These are phyloP conservation scores for Pseudozyma sp. DNA, from an alignment of 1,284 basidiomycete species.

Conservation along the genomic window DNA sequence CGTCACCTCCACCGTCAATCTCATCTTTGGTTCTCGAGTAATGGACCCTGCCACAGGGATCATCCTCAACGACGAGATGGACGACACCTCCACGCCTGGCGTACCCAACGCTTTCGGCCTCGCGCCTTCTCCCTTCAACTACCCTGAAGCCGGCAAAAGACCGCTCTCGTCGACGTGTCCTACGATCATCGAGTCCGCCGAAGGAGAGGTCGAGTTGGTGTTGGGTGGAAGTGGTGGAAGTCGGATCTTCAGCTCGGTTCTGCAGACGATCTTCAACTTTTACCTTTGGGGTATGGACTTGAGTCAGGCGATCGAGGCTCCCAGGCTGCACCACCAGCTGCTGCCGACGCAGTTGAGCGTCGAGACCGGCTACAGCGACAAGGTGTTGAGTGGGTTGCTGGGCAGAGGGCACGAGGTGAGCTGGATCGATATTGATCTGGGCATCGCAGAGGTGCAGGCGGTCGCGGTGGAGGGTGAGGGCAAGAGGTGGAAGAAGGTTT, in stretches of 20 bases:
- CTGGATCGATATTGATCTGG: slow-evolving; percentile 58
- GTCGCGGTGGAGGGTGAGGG: slow-evolving; percentile 24
- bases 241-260: slow-evolving; percentile 77
- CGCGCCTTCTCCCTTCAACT: slow-evolving; percentile 68
- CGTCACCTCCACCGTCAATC: slow-evolving; percentile 70
- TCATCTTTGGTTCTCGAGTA: slow-evolving; percentile 68
- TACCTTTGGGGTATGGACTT: slow-evolving; percentile 83
- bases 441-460: slow-evolving; percentile 57
- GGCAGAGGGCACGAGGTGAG: slow-evolving; percentile 50
- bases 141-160: slow-evolving; percentile 68
- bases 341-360: slow-evolving; percentile 49
- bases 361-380: slow-evolving; percentile 54
- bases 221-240: slow-evolving; percentile 70
- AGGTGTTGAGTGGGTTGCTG: slow-evolving; percentile 37
- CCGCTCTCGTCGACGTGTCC: slow-evolving; percentile 69
- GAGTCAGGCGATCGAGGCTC: slow-evolving; percentile 82
- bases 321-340: slow-evolving; percentile 88
- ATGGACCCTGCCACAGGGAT: slow-evolving; percentile 57
- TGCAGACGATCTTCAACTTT: slow-evolving; percentile 82
- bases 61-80: slow-evolving; percentile 70
- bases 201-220: slow-evolving; percentile 68
- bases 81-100: slow-evolving; percentile 70
- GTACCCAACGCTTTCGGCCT: slow-evolving; percentile 70
- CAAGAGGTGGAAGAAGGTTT: slow-evolving; percentile 23
- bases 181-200: slow-evolving; percentile 67